These are phyloP conservation scores for Camptophora hylomeconis DNA, from an alignment of 2,329 filamentous ascomycete genomes.

Conservation along the genomic window DNA sequence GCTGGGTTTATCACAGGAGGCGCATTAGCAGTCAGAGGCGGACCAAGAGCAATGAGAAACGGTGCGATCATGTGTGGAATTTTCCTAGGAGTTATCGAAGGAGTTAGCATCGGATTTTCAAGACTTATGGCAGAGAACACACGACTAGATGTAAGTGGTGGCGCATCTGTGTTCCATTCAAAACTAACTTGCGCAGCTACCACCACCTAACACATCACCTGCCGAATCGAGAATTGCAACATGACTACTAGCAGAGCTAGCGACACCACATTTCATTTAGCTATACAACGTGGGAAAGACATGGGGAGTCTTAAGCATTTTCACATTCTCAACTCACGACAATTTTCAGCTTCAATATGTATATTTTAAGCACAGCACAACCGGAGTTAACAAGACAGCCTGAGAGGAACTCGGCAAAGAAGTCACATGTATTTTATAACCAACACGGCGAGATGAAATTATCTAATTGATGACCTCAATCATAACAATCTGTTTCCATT, in stretches of 20 bases:
- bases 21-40: constrained; percentile 79
- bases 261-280: constrained; percentile 16
- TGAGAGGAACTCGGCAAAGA: too few relatives aligned
- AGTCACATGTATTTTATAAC: too few relatives aligned
- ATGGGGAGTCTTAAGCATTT: too few relatives aligned
- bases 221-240: constrained; percentile 17
- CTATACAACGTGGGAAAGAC: too few relatives aligned
- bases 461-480: too few relatives aligned
- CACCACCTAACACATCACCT: constrained; percentile 17
- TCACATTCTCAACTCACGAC: too few relatives aligned
- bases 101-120: constrained; percentile 90
- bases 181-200: constrained; percentile 13
- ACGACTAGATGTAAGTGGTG: constrained; percentile 57
- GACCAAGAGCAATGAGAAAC: constrained; percentile 82
- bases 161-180: neutral
- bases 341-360: too few relatives aligned
- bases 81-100: constrained; percentile 89
- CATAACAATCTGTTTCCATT: too few relatives aligned
- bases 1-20: constrained; percentile 95
- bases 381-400: too few relatives aligned
- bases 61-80: constrained; percentile 93
- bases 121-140: constrained; percentile 87
- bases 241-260: constrained; percentile 16
- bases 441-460: too few relatives aligned
- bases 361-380: too few relatives aligned